A percentile compares a stretch with the other conserved stretches of the same genome.
phyloP scores from a whole-genome alignment of 352 stramenopile genomes.

The Globisporangium paddicum region DNA sequence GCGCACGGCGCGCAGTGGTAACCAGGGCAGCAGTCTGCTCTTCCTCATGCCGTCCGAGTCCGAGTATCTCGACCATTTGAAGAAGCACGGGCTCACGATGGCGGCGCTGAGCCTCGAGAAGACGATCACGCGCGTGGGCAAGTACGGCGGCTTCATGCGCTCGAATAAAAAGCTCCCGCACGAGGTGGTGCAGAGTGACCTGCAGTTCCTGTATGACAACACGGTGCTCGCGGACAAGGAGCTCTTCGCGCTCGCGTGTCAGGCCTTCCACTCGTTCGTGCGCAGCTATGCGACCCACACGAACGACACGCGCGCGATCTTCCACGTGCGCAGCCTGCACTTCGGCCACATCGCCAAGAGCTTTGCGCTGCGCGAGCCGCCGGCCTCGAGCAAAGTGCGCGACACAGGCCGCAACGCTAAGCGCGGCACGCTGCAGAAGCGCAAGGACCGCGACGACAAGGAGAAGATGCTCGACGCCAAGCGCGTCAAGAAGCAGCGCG shows the following conservation, averaged over 20 bases:
- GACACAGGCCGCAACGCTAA: slow-evolving; percentile 72
- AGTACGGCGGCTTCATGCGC: slow-evolving; percentile 50
- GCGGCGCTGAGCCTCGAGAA: slow-evolving; percentile 86
- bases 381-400: slow-evolving; percentile 74
- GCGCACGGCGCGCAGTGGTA: slow-evolving; percentile 97
- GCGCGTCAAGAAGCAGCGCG: slow-evolving; percentile 54
- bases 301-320: slow-evolving; percentile 88
- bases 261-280: slow-evolving; percentile 92
- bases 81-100: slow-evolving; percentile 72
- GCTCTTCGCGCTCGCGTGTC: slow-evolving; percentile 79
- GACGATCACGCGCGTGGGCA: slow-evolving; percentile 60
- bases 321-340: slow-evolving; percentile 91
- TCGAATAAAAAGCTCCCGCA: slow-evolving; percentile 79
- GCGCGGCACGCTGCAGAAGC: slow-evolving; percentile 77
- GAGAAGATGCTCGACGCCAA: slow-evolving; percentile 41
- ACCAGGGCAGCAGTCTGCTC: slow-evolving; percentile 94
- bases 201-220: slow-evolving; percentile 84
- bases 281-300: slow-evolving; percentile 92
- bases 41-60: slow-evolving; percentile 97
- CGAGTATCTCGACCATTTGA: slow-evolving; percentile 92
- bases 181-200: slow-evolving; percentile 73
- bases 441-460: slow-evolving; percentile 78
- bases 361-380: slow-evolving; percentile 87
- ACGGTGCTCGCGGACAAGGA: slow-evolving; percentile 75
- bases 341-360: slow-evolving; percentile 93